Evolutionary conservation across 306 rosid species (phyloP), one percentile per base, ranked within the genome.

Genomic region (Abrus precatorius): DNA sequence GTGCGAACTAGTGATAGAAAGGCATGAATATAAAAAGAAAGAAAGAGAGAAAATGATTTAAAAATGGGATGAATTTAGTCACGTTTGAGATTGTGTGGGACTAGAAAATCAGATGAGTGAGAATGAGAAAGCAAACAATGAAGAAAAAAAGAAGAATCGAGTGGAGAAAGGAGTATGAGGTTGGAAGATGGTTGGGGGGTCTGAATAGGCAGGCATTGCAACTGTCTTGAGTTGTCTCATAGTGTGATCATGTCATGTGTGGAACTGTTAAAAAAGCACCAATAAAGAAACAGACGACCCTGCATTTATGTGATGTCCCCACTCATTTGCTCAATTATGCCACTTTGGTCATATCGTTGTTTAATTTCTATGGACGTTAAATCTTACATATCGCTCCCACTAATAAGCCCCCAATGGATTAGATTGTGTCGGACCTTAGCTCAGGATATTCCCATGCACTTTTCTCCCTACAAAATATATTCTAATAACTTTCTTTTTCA

Each of bases 221-320:
- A 56, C 63, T 56, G 63, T 56, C 63, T 56, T 56, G 28, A 12
- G 3, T 62, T 36, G 47, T 62, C 69, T 64, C 49, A 4, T 38
- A 36, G 20, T 20, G 49, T 38, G 30, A 64, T 64, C 49, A 36
- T 36, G 44, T 36, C 32, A 38, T 64, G 69, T 0, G 14, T 44
- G 9, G 48, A 44, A 44, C 0, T 6, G 48, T 2, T 44, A 44
- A 44, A 1, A 44, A 44, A 44, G 9, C 9, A 44, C 20, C 20
- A 20, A 20, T 20, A 20, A 20, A 20, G 20, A 20, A 20, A 20
- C 20, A 20, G 20, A 20, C 20, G 20, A 20, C 20, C 20, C 20
- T 20, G 20, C 20, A 20, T 20, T 20, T 20, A 20, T 20, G 20
- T 20, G 20, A 20, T 20, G 20, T 0, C 20, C 20, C 20, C 20